phyloP scores from a whole-genome alignment of 2,329 filamentous ascomycete genomes.

The Venturia aucupariae region DNA sequence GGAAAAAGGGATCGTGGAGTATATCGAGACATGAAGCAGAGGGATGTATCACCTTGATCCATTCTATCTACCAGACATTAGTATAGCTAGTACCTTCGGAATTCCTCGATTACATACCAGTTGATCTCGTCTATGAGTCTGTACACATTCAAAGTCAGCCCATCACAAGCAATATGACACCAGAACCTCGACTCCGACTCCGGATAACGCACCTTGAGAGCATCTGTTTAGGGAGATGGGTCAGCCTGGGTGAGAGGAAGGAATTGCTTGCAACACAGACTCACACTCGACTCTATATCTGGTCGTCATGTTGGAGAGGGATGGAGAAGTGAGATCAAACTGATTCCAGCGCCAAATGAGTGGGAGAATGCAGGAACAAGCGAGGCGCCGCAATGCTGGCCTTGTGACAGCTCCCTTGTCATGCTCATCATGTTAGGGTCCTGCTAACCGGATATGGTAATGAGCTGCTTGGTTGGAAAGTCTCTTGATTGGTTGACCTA shows the following conservation, averaged over 20 bases:
- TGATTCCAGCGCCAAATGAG: background rate
- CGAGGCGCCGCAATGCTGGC: background rate
- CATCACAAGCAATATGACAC: conserved; percentile 18
- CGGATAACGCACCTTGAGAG: conserved; percentile 46
- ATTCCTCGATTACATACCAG: conserved; percentile 55
- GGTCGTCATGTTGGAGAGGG: conserved; percentile 27
- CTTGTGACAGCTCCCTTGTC: background rate
- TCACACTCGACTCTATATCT: conserved; percentile 34
- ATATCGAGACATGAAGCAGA: background rate
- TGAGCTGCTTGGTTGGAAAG: background rate
- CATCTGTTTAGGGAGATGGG: conserved; percentile 39
- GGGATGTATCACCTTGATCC: conserved; percentile 62
- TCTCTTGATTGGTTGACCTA: background rate
- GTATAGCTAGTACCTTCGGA: conserved; percentile 10
- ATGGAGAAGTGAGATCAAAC: background rate
- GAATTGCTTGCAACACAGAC: conserved; percentile 15
- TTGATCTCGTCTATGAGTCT: conserved; percentile 87
- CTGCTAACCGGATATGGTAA: background rate
- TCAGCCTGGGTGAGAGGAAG: conserved; percentile 1
- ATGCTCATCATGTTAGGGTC: background rate
- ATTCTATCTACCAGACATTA: conserved; percentile 53
- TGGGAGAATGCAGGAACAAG: background rate
- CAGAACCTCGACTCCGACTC: conserved; percentile 12
- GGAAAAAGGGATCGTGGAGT: background rate
- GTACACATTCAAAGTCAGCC: conserved; percentile 21